Conservation (phyloP, 1,284 basidiomycete genomes). For the Kwoniella shivajii region DNA sequence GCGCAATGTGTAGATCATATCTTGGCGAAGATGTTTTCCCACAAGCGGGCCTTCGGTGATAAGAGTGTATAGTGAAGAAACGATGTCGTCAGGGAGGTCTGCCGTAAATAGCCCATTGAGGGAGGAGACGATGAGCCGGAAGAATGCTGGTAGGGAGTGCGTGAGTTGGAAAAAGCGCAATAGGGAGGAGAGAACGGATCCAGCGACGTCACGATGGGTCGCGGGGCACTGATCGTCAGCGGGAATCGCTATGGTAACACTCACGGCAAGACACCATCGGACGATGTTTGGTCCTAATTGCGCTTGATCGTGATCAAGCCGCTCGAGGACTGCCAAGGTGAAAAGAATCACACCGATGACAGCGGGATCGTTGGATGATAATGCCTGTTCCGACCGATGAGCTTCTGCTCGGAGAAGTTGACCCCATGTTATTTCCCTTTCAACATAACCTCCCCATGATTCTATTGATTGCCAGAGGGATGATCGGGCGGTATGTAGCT, state of each 20-base stretch:
- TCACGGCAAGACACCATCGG: conserved; percentile 42
- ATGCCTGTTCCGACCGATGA: conserved; percentile 8
- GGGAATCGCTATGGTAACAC: conserved; percentile 1
- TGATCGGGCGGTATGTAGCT: conserved; percentile 3
- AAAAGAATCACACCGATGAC: conserved; percentile 22
- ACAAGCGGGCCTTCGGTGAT: conserved; percentile 28
- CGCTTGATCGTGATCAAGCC: conserved; percentile 36
- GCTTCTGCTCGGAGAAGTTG: conserved; percentile 27
- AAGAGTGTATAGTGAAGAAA: conserved; percentile 31
- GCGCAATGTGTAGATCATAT: conserved; percentile 4
- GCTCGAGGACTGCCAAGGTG: conserved; percentile 26
- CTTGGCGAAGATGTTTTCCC: neutral
- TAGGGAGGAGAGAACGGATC: conserved; percentile 26
- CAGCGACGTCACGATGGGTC: conserved; percentile 11
- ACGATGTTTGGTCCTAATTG: conserved; percentile 28
- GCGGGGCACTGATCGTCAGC: conserved; percentile 14
- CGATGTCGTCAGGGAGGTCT: conserved; percentile 19
- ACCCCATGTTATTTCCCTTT: conserved; percentile 36
- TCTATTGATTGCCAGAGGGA: conserved; percentile 35
- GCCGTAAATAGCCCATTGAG: conserved; percentile 24
- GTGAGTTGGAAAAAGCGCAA: conserved; percentile 41
- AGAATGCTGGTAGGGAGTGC: conserved; percentile 29
- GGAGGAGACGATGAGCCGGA: conserved; percentile 25
- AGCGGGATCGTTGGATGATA: conserved; percentile 13
- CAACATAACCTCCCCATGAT: conserved; percentile 50